Percentiles rank a stretch among this genome's conserved stretches.
Evolutionary conservation across 495 filamentous ascomycete species (phyloP).

Genomic region (Xylaria acuta): DNA sequence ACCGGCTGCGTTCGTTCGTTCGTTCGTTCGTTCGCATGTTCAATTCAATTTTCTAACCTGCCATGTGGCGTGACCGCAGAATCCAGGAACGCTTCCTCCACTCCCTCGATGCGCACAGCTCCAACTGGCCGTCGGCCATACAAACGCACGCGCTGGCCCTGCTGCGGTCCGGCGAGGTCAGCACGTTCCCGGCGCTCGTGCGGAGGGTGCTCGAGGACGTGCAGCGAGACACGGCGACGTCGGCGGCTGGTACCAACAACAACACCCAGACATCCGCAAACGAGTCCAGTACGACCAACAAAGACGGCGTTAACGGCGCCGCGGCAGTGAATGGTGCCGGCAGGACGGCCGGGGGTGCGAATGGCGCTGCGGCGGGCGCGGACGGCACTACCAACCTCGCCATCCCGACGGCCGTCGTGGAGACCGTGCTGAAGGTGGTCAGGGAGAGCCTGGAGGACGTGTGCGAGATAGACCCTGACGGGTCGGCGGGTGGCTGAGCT

Average conservation of each 20-base stretch:
- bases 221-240: constrained; percentile 50
- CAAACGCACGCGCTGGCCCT: constrained; percentile 58
- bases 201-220: constrained; percentile 61
- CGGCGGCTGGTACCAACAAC: constrained; percentile 25
- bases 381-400: constrained; percentile 45
- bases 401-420: constrained; percentile 56
- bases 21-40: not conserved
- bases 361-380: constrained; percentile 27
- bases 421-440: constrained; percentile 59
- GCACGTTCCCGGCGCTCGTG: constrained; percentile 59
- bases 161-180: constrained; percentile 59
- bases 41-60: not conserved
- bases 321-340: constrained; percentile 29
- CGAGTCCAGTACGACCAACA: not conserved
- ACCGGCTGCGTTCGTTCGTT: not conserved
- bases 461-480: constrained; percentile 51
- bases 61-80: constrained; percentile 34
- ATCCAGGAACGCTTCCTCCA: constrained; percentile 64
- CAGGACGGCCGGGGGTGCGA: constrained; percentile 34
- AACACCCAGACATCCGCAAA: constrained; percentile 6
- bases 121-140: constrained; percentile 63
- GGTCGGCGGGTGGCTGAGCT: constrained; percentile 30
- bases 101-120: constrained; percentile 54
- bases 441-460: constrained; percentile 57
- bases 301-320: constrained; percentile 27